phyloP scores from a whole-genome alignment of 495 filamentous ascomycete species.

The Penicillium salamii region DNA sequence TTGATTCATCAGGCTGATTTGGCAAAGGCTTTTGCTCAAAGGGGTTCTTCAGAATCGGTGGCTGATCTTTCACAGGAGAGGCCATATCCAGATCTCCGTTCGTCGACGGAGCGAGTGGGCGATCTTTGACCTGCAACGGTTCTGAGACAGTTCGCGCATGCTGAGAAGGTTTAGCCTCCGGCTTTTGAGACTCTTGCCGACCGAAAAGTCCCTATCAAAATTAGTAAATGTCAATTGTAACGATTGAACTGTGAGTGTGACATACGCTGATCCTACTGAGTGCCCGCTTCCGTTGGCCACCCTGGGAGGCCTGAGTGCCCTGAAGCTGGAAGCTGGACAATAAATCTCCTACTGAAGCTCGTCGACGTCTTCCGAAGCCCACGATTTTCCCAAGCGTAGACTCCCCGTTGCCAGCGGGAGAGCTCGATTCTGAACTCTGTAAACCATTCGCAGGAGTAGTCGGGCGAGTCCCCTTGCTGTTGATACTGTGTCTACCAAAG shows the following conservation, averaged over 20 bases:
- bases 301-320: conserved; percentile 13
- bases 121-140: neutral
- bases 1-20: conserved; percentile 1
- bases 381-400: conserved; percentile 34
- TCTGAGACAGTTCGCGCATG: neutral
- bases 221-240: conserved; percentile 1
- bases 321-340: conserved; percentile 21
- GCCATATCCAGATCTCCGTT: neutral
- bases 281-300: conserved; percentile 15
- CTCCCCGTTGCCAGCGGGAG: conserved; percentile 9
- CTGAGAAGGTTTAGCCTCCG: neutral
- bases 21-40: conserved; percentile 8
- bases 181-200: conserved; percentile 13
- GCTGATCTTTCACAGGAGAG: neutral
- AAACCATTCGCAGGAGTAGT: conserved; percentile 25
- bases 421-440: conserved; percentile 1
- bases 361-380: conserved; percentile 27
- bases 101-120: neutral
- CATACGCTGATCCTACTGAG: conserved; percentile 22
- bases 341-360: conserved; percentile 27
- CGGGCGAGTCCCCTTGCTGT: conserved; percentile 22
- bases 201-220: conserved; percentile 15
- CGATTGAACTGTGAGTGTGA: neutral
- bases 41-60: neutral
- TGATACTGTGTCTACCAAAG: conserved; percentile 18